Conservation (phyloP, 2,329 filamentous ascomycete genomes). For the Aspergillus quadricinctus region DNA sequence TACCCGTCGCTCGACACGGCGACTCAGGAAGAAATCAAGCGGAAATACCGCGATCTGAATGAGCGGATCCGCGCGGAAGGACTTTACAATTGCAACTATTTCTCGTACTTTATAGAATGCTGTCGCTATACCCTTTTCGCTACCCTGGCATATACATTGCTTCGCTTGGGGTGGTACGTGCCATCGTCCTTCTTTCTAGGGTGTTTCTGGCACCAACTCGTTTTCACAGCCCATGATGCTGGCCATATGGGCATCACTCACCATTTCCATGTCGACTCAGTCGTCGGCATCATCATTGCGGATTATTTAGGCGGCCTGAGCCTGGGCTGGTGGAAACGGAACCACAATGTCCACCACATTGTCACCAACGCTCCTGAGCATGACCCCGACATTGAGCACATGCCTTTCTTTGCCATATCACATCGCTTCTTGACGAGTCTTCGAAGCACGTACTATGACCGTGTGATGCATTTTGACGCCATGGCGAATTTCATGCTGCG, state of each 20-base stretch:
- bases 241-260: conserved; percentile 98
- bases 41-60: conserved; percentile 76
- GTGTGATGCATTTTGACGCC: conserved; percentile 71
- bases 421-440: conserved; percentile 72
- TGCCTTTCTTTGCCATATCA: conserved; percentile 83
- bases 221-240: conserved; percentile 91
- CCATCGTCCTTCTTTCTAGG: conserved; percentile 72
- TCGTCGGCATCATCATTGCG: conserved; percentile 85
- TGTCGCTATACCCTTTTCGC: conserved; percentile 69
- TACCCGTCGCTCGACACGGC: conserved; percentile 73
- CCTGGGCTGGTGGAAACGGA: conserved; percentile 94
- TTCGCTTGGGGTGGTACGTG: conserved; percentile 63
- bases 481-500: conserved; percentile 65
- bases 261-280: conserved; percentile 73
- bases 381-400: conserved; percentile 89
- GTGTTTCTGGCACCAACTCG: conserved; percentile 86
- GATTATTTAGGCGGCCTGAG: conserved; percentile 87
- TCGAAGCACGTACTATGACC: conserved; percentile 77
- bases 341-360: conserved; percentile 94
- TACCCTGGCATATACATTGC: conserved; percentile 54
- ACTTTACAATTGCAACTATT: conserved; percentile 81
- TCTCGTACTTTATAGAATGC: conserved; percentile 70
- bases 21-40: conserved; percentile 71
- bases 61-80: conserved; percentile 67
- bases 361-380: conserved; percentile 94